Percentiles rank a stretch among this genome's conserved stretches.
Evolutionary conservation across 1,284 basidiomycete species (phyloP).

Genomic region (Ustilago hordei): DNA sequence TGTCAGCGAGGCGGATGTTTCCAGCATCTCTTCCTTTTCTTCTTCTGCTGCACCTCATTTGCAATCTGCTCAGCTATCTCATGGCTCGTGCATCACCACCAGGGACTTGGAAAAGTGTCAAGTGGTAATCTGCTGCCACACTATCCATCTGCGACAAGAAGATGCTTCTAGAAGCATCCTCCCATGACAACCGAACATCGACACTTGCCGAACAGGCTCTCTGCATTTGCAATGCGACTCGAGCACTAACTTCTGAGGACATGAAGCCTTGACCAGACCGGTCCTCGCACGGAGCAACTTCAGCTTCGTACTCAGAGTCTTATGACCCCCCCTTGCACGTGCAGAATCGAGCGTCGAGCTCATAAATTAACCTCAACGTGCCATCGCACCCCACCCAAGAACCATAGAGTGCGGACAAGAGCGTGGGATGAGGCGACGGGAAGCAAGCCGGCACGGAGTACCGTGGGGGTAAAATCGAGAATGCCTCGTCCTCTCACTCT

Average conservation of each 20-base stretch:
- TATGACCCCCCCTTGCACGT: not conserved
- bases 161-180: conserved; percentile 3
- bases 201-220: not conserved
- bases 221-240: not conserved
- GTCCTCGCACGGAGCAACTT: conserved; percentile 5
- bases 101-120: not conserved
- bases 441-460: not conserved
- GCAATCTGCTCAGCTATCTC: not conserved
- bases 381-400: not conserved
- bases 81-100: conserved; percentile 1
- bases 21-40: not conserved
- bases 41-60: not conserved
- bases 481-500: too few relatives aligned
- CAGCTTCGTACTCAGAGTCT: not conserved
- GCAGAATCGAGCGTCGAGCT: not conserved
- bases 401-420: not conserved
- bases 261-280: conserved; percentile 1
- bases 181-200: not conserved
- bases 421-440: not conserved
- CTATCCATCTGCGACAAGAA: not conserved
- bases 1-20: conserved; percentile 2
- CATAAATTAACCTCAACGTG: not conserved
- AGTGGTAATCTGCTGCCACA: not conserved
- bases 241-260: not conserved
- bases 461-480: not conserved